Conservation (phyloP, 2,329 filamentous ascomycete genomes). For the Ceratocystis papillata region DNA sequence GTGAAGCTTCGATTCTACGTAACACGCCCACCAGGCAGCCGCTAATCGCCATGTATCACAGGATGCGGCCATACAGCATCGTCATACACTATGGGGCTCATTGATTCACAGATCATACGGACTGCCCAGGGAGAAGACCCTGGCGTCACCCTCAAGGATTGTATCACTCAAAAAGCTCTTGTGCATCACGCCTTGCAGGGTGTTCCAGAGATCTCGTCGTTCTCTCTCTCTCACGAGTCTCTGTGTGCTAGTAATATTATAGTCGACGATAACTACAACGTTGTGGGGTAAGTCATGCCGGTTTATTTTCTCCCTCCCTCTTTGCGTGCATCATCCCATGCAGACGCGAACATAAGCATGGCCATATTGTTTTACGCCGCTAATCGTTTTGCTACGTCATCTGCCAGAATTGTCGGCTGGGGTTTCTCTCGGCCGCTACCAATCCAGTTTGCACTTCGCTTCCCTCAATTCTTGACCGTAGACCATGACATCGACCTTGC, state of each 20-base stretch:
- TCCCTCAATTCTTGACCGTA: conserved; percentile 21
- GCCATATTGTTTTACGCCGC: background rate
- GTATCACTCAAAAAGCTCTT: conserved; percentile 15
- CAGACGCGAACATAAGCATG: too few species aligned
- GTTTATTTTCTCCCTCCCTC: background rate
- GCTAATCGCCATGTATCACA: background rate
- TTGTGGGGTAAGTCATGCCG: conserved; percentile 10
- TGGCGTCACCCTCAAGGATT: conserved; percentile 15
- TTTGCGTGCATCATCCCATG: too few species aligned
- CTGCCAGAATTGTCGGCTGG: conserved; percentile 21
- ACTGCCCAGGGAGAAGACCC: conserved; percentile 9
- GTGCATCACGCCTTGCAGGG: conserved; percentile 18
- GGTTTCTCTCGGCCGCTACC: conserved; percentile 18
- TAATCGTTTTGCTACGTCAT: background rate
- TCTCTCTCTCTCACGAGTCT: conserved; percentile 21
- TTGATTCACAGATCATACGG: conserved; percentile 19
- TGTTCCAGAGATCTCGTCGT: conserved; percentile 17
- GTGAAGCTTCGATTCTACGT: background rate
- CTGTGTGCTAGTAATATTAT: conserved; percentile 20
- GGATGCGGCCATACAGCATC: conserved; percentile 19
- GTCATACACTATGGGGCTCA: conserved; percentile 18
- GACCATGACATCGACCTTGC: background rate
- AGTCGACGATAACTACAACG: conserved; percentile 19
- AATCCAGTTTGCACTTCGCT: conserved; percentile 20
- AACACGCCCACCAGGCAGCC: background rate